Evolutionary conservation across 2,329 filamentous ascomycete species (phyloP).

Genomic region (Verticillium zaregamsianum): DNA sequence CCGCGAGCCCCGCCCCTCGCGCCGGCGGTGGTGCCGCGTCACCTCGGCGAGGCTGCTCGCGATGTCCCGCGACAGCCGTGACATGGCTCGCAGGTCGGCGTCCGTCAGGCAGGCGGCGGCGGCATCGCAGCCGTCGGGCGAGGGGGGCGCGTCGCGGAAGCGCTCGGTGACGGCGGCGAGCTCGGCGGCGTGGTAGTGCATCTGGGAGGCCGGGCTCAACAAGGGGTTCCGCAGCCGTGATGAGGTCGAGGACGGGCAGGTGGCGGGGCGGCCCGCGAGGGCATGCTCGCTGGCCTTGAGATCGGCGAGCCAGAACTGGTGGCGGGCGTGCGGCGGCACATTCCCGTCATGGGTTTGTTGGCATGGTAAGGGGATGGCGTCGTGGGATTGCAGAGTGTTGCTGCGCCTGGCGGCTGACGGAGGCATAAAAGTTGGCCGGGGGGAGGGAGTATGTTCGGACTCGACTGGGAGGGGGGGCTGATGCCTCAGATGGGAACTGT

Average conservation of each 20-base stretch:
- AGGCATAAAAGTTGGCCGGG: neutral
- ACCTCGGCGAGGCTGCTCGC: constrained; percentile 9
- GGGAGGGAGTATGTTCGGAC: neutral
- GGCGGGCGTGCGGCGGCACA: neutral
- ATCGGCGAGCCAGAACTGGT: neutral
- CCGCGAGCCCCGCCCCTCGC: neutral
- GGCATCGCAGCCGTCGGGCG: neutral
- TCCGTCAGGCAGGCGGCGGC: neutral
- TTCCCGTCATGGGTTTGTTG: neutral
- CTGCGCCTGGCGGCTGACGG: neutral
- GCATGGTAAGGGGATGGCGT: neutral
- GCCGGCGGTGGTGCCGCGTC: neutral
- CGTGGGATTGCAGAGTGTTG: neutral
- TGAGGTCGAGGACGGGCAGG: neutral
- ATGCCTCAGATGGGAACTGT: neutral
- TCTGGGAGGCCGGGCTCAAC: neutral
- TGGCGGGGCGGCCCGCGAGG: neutral
- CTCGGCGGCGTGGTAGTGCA: neutral
- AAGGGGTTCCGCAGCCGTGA: neutral
- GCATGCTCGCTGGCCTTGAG: neutral
- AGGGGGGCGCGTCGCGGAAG: neutral
- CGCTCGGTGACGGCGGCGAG: neutral
- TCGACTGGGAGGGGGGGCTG: neutral
- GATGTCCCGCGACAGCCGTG: constrained; percentile 7
- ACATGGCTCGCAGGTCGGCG: constrained; percentile 7